Evolutionary conservation across 495 filamentous ascomycete genomes (phyloP).

Genomic region (Staphylotrichum tortipilum): DNA sequence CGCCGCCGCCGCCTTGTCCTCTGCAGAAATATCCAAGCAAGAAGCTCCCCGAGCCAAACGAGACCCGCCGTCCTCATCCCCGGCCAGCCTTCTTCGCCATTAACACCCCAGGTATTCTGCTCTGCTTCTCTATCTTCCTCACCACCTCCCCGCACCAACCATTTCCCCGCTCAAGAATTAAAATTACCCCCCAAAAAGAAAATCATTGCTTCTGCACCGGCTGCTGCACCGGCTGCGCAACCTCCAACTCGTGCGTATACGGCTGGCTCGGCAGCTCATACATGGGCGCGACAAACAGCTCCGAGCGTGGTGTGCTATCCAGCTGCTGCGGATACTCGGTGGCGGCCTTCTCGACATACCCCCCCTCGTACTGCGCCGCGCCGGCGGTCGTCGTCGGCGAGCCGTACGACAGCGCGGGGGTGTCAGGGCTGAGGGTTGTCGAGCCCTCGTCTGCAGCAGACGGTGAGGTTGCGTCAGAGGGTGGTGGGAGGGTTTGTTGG

Average conservation of each 20-base stretch:
- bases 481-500: slow-evolving; percentile 65
- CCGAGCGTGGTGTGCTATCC: slow-evolving; percentile 9
- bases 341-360: slow-evolving; percentile 13
- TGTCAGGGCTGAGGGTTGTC: slow-evolving; percentile 7
- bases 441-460: neutral
- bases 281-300: slow-evolving; percentile 20
- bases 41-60: too few relatives aligned
- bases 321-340: neutral
- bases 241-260: slow-evolving; percentile 25
- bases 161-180: too few relatives aligned
- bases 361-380: slow-evolving; percentile 9
- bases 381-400: neutral
- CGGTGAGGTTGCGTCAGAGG: slow-evolving; percentile 46
- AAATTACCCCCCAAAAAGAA: too few relatives aligned
- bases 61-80: too few relatives aligned
- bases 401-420: slow-evolving; percentile 15
- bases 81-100: too few relatives aligned
- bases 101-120: too few relatives aligned
- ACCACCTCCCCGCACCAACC: too few relatives aligned
- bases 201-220: neutral
- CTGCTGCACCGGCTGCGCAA: neutral
- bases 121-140: too few relatives aligned
- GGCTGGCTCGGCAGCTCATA: slow-evolving; percentile 26
- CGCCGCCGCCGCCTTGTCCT: too few relatives aligned
- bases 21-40: too few relatives aligned